Conservation (phyloP, 2,329 filamentous ascomycete genomes). For the Colletotrichum brevisporum region DNA sequence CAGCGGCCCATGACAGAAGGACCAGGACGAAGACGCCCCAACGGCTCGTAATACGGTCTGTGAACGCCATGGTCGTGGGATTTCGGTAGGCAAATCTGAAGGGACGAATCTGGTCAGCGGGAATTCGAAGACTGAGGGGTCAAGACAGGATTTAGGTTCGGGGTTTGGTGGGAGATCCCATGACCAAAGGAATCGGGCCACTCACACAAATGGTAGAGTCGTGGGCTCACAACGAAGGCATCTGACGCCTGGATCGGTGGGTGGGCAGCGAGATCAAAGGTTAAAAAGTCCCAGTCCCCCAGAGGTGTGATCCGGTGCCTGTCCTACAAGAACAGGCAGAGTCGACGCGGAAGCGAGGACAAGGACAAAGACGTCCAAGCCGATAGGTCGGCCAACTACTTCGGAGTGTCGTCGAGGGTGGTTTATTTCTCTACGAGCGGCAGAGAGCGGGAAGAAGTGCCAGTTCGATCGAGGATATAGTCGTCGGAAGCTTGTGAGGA, state of each 20-base stretch:
- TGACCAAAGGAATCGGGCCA: not conserved
- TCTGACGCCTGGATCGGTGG: conserved; percentile 34
- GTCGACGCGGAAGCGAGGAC: conserved; percentile 30
- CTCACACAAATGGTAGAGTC: conserved; percentile 31
- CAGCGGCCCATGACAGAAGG: conserved; percentile 43
- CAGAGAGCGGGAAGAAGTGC: not conserved
- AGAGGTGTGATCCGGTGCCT: conserved; percentile 19
- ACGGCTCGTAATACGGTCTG: conserved; percentile 41
- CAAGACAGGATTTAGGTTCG: conserved; percentile 6
- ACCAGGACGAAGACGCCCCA: conserved; percentile 45
- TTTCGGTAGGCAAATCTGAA: conserved; percentile 20
- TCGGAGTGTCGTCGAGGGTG: conserved; percentile 1
- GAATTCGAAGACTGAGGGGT: not conserved
- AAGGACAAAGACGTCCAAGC: conserved; percentile 12
- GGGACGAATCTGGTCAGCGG: conserved; percentile 12
- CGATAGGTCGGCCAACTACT: conserved; percentile 3
- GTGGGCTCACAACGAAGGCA: conserved; percentile 34
- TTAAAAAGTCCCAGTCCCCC: conserved; percentile 22
- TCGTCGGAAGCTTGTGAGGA: not conserved
- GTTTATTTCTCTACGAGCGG: not conserved
- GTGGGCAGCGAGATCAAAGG: conserved; percentile 25
- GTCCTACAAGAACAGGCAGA: conserved; percentile 31
- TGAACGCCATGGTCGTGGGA: conserved; percentile 43
- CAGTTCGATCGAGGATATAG: conserved; percentile 18
- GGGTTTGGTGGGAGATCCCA: conserved; percentile 2